Evolutionary conservation across 345 rosid genomes (phyloP).

Genomic region (Syzygium grande): DNA sequence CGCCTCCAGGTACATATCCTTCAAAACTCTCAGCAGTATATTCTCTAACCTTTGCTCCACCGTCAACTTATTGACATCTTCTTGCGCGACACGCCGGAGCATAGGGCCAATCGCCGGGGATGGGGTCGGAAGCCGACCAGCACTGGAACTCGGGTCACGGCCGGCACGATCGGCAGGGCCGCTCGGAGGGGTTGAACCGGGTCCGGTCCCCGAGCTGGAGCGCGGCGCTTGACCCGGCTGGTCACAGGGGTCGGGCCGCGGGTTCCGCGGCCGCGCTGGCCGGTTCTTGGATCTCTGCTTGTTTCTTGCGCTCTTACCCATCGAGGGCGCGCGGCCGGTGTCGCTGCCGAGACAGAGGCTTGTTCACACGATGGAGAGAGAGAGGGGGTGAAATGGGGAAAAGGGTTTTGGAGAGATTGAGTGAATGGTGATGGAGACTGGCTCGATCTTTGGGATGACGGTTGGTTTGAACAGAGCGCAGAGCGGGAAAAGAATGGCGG

Average conservation of each 20-base stretch:
- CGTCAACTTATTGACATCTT: neutral
- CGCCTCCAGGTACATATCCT: constrained; percentile 56
- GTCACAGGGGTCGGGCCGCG: neutral
- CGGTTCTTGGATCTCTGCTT: constrained; percentile 6
- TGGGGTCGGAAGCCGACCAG: neutral
- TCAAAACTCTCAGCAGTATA: constrained; percentile 51
- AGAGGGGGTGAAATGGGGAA: neutral
- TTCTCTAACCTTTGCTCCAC: constrained; percentile 76
- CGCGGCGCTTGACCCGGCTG: neutral
- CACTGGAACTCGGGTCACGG: neutral
- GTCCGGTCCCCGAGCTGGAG: constrained; percentile 11
- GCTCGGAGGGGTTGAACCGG: constrained; percentile 35
- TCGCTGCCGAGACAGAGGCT: neutral
- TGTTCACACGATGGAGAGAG: neutral
- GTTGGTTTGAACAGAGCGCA: neutral
- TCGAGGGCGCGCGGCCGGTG: neutral
- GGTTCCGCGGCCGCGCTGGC: neutral
- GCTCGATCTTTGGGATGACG: neutral
- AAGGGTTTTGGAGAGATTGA: neutral
- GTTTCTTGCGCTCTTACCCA: neutral
- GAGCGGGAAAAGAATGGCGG: neutral
- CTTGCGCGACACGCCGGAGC: constrained; percentile 64
- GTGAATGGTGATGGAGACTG: neutral
- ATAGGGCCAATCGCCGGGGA: constrained; percentile 7
- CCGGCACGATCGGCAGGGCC: neutral